phyloP scores from a whole-genome alignment of 192 early-diverging fungal genomes.

The Gigaspora rosea region DNA sequence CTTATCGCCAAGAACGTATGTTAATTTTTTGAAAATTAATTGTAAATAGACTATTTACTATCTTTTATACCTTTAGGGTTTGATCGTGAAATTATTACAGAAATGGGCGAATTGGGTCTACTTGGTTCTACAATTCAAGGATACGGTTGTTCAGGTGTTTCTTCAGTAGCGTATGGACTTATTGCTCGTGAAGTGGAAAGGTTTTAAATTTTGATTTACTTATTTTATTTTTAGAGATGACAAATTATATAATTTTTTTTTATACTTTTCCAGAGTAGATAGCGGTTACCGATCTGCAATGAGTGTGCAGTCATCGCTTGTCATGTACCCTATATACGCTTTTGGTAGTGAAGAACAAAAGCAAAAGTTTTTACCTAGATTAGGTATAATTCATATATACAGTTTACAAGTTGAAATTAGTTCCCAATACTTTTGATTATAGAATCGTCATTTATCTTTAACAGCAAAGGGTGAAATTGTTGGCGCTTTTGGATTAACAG shows the following conservation, averaged over 20 bases:
- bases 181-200: slow-evolving; percentile 96
- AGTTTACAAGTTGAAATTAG: not conserved
- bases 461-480: slow-evolving; percentile 84
- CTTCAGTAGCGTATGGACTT: slow-evolving; percentile 94
- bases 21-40: not conserved
- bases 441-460: not conserved
- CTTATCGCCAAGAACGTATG: slow-evolving; percentile 85
- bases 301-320: slow-evolving; percentile 97
- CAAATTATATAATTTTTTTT: slow-evolving; percentile 5
- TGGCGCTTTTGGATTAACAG: slow-evolving; percentile 94
- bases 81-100: slow-evolving; percentile 86
- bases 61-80: slow-evolving; percentile 57
- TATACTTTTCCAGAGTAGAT: slow-evolving; percentile 66
- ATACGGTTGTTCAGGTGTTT: slow-evolving; percentile 96
- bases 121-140: slow-evolving; percentile 94
- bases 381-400: slow-evolving; percentile 55
- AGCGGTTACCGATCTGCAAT: slow-evolving; percentile 97
- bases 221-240: not conserved
- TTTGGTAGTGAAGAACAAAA: slow-evolving; percentile 89
- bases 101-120: slow-evolving; percentile 93
- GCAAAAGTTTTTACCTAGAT: slow-evolving; percentile 86
- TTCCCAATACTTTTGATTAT: not conserved
- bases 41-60: not conserved
- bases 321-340: slow-evolving; percentile 98
- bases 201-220: slow-evolving; percentile 29